A percentile compares a stretch with the other conserved stretches of the same genome.
Evolutionary conservation across 768 basidiomycete species (phyloP).

Genomic region (Phanerochaete carnosa): DNA sequence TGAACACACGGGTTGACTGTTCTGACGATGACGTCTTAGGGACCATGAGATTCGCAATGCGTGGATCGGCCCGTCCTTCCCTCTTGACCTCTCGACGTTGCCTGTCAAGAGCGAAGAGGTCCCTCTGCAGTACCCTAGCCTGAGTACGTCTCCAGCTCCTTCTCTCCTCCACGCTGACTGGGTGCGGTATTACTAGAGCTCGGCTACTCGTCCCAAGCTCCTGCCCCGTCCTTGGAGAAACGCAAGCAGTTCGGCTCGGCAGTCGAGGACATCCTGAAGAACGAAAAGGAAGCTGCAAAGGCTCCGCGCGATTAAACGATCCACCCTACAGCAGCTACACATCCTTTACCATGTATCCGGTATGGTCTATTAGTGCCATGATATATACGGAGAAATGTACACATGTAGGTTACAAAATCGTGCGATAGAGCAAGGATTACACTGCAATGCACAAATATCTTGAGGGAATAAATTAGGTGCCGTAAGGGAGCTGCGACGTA

Average conservation of each 20-base stretch:
- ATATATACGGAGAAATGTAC: background rate
- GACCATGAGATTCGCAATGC: conserved; percentile 70
- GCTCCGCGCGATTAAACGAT: conserved; percentile 39
- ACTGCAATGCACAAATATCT: background rate
- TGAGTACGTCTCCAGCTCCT: conserved; percentile 15
- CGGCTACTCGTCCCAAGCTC: conserved; percentile 59
- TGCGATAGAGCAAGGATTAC: background rate
- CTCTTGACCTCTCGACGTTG: conserved; percentile 58
- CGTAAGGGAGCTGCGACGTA: background rate
- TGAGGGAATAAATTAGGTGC: background rate
- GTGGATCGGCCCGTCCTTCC: conserved; percentile 72
- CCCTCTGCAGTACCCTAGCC: conserved; percentile 65
- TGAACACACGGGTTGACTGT: too few species aligned
- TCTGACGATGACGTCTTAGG: conserved; percentile 28
- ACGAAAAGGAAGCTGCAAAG: conserved; percentile 67
- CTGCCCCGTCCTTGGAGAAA: conserved; percentile 54
- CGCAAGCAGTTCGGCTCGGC: conserved; percentile 57
- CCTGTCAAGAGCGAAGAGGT: conserved; percentile 48
- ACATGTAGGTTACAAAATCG: background rate
- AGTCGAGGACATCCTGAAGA: conserved; percentile 53
- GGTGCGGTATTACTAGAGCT: conserved; percentile 53
- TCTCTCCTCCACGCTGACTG: background rate
- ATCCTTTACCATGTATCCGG: background rate
- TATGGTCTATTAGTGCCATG: background rate
- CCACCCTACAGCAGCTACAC: background rate